These are phyloP conservation scores for Pisolithus tinctorius DNA, from an alignment of 768 basidiomycete species.

Conservation along the genomic window DNA sequence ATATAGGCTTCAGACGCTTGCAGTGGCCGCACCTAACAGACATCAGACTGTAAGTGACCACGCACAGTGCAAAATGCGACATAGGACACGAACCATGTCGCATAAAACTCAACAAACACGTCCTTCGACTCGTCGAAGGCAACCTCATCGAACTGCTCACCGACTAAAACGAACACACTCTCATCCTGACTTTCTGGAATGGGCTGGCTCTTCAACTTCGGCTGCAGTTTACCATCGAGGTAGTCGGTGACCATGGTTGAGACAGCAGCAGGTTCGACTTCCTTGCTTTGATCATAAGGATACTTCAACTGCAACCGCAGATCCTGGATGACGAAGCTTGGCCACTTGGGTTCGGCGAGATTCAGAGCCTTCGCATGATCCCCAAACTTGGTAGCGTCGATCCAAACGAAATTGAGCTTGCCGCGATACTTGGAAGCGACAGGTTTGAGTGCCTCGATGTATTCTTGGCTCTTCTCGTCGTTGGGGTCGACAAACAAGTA, in stretches of 20 bases:
- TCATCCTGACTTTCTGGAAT: constrained; percentile 81
- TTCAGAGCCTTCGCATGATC: constrained; percentile 96
- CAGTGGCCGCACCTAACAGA: constrained; percentile 81
- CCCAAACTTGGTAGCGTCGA: constrained; percentile 90
- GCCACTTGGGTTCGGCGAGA: constrained; percentile 82
- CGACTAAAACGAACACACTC: constrained; percentile 75
- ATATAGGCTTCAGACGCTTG: constrained; percentile 93
- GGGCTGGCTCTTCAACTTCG: constrained; percentile 85
- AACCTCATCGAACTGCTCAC: constrained; percentile 83
- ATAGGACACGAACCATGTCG: constrained; percentile 69
- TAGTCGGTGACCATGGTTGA: constrained; percentile 58
- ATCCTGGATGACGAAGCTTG: constrained; percentile 90
- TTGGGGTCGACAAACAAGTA: constrained; percentile 91
- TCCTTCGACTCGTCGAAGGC: constrained; percentile 87
- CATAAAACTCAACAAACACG: constrained; percentile 95
- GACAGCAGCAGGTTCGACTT: constrained; percentile 50
- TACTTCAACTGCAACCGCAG: constrained; percentile 80
- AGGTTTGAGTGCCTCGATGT: constrained; percentile 64
- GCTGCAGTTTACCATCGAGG: constrained; percentile 64
- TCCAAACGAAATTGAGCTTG: constrained; percentile 96
- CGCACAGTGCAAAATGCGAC: neutral
- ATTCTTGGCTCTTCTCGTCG: constrained; percentile 52
- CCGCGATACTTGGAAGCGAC: constrained; percentile 77
- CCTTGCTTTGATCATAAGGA: constrained; percentile 68
- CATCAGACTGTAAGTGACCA: neutral